phyloP scores from a whole-genome alignment of 2,329 filamentous ascomycete genomes.

The Emericellopsis cladophorae region DNA sequence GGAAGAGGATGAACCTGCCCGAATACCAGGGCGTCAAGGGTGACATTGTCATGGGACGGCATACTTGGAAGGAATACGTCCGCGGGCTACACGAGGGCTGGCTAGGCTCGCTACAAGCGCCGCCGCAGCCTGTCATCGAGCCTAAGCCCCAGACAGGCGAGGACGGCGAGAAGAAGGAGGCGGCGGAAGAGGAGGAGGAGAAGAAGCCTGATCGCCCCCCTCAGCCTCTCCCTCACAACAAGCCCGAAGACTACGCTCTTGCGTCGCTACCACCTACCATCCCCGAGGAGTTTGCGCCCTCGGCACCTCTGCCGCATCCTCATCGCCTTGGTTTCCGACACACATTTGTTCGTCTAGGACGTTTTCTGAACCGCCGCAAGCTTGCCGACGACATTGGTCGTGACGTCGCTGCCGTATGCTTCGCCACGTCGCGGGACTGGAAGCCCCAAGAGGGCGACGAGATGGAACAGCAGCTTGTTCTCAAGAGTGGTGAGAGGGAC shows the following conservation, averaged over 20 bases:
- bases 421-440: conserved; percentile 44
- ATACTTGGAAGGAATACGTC: conserved; percentile 97
- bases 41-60: conserved; percentile 78
- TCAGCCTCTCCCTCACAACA: conserved; percentile 64
- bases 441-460: conserved; percentile 22
- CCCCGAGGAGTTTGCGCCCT: conserved; percentile 62
- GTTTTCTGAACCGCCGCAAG: conserved; percentile 73
- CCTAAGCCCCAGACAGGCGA: conserved; percentile 4
- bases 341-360: conserved; percentile 73
- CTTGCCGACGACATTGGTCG: conserved; percentile 83
- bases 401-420: conserved; percentile 74
- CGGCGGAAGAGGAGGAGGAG: conserved; percentile 27
- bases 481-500: conserved; percentile 61
- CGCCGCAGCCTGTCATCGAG: conserved; percentile 21
- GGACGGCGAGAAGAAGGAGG: conserved; percentile 24
- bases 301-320: conserved; percentile 62
- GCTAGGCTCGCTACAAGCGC: conserved; percentile 70
- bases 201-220: conserved; percentile 44
- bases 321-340: conserved; percentile 89
- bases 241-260: conserved; percentile 56
- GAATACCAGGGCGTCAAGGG: conserved; percentile 66
- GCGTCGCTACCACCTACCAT: conserved; percentile 51
- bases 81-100: conserved; percentile 91
- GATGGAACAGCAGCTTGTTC: conserved; percentile 34
- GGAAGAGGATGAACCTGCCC: conserved; percentile 52